phyloP scores from a whole-genome alignment of 2,329 filamentous ascomycete species.

The Talaromyces albobiverticillius region DNA sequence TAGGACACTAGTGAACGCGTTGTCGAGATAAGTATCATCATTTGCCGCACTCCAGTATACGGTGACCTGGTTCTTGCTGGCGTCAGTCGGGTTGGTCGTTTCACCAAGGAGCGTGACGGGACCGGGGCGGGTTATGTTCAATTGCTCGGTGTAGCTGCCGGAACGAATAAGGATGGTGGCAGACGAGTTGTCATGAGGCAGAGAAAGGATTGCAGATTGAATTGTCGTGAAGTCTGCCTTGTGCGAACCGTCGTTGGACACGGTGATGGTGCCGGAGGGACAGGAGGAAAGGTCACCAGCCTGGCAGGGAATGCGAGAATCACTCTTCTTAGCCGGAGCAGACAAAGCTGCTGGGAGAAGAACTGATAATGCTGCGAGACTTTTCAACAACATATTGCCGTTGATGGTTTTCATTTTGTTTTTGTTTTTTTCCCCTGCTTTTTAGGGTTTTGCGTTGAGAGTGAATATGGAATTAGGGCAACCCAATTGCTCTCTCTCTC shows the following conservation, averaged over 20 bases:
- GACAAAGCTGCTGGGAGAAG: not conserved
- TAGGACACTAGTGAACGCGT: constrained; percentile 60
- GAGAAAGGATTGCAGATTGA: constrained; percentile 48
- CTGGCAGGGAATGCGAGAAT: constrained; percentile 24
- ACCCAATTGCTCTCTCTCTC: too few species aligned
- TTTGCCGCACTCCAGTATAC: constrained; percentile 59
- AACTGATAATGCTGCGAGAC: not conserved
- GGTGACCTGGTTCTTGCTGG: constrained; percentile 52
- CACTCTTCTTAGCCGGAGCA: not conserved
- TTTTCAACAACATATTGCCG: not conserved
- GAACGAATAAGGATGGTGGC: constrained; percentile 59
- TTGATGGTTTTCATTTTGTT: not conserved
- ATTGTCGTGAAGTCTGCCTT: constrained; percentile 36
- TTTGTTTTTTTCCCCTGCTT: not conserved
- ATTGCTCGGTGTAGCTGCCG: constrained; percentile 61
- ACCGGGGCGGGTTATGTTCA: constrained; percentile 62
- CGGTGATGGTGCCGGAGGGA: constrained; percentile 27
- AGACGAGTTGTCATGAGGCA: constrained; percentile 45
- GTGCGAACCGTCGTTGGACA: constrained; percentile 20
- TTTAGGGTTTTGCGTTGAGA: too few species aligned
- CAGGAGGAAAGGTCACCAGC: constrained; percentile 21
- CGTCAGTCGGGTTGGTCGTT: constrained; percentile 47
- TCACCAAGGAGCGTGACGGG: constrained; percentile 63
- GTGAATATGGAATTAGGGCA: too few species aligned
- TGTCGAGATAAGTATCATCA: constrained; percentile 52